A percentile compares a stretch with the other conserved stretches of the same genome.
Evolutionary conservation across 2,329 filamentous ascomycete species (phyloP).

Genomic region (Chrysoporthe deuterocubensis): DNA sequence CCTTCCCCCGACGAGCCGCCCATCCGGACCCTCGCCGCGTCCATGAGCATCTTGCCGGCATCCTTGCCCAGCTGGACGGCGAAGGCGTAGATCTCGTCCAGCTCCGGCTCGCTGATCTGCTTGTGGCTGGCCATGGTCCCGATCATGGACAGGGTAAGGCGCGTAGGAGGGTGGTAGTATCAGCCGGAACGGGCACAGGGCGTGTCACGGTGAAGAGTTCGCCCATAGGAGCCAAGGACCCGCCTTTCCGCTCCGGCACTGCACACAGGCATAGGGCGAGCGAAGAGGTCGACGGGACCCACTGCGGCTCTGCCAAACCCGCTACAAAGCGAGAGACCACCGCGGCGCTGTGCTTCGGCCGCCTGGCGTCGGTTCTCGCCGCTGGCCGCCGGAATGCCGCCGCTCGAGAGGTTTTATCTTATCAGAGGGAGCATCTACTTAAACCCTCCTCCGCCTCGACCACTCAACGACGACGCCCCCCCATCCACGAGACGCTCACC

Average conservation of each 20-base stretch:
- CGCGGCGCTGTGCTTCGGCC: conserved; percentile 1
- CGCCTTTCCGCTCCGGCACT: no score
- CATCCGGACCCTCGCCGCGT: conserved; percentile 63
- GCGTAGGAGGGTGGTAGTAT: no score
- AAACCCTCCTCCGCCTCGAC: no score
- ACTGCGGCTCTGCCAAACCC: conserved; percentile 15
- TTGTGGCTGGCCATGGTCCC: not conserved
- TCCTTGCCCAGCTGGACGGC: conserved; percentile 71
- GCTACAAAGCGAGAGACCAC: conserved; percentile 21
- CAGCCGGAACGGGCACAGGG: no score
- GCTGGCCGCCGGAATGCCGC: not conserved
- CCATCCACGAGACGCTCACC: no score
- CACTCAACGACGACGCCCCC: no score
- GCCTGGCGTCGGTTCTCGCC: conserved; percentile 1
- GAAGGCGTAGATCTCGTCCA: conserved; percentile 71
- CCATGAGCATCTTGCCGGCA: conserved; percentile 69
- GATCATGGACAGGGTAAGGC: not conserved
- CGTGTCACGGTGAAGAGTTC: no score
- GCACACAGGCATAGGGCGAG: no score
- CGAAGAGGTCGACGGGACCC: not conserved
- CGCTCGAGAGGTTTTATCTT: conserved; percentile 2
- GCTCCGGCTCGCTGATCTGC: conserved; percentile 44
- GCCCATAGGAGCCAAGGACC: no score
- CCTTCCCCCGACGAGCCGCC: conserved; percentile 38
- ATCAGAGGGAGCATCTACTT: not conserved